Evolutionary conservation across 257 asterid species (phyloP), one percentile per base, ranked within the genome.

Genomic region (Solanum pinnatisectum): DNA sequence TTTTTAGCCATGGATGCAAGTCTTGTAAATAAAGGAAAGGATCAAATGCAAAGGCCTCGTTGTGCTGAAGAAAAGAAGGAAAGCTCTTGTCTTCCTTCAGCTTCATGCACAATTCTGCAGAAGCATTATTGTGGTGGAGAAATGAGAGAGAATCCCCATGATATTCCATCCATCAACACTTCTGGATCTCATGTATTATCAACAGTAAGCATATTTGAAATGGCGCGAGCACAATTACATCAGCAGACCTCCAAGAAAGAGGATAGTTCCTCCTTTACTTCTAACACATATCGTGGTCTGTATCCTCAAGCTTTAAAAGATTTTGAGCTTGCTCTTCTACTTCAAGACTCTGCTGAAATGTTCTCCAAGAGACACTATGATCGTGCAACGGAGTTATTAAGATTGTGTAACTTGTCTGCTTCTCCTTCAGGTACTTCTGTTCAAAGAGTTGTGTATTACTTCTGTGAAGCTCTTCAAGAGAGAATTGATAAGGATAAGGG

Each of bases 401-500:
- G 40, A 6, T 59, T 84, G 22, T 91, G 93, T 85, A 30, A n/a
- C 37, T 59, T 3, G 5, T 63, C 87, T 33, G 89, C 92, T 72
- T 89, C 90, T 32, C n/a, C 46, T 32, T 39, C 60, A 9, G 92
- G 91, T 10, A 88, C 56, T 79, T 90, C 92, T n/a, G 73, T 84
- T 8, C 90, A 90, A 42, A 91, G 92, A 83, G 86, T 86, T 5
- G 91, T 85, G 6, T 83, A 72, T 52, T 90, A 82, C 22, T 87
- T 92, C 56, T 49, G 90, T 10, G 87, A 88, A 76, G 93, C 93
- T 71, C 89, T 92, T 56, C 63, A 44, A 37, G 91, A 90, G 90
- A 91, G 84, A 87, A 91, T 91, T 39, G 56, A 76, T 37, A 76
- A 76, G 83, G 83, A 76, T 30, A 76, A 37, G 52, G 82, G 83